Base-by-base conservation (phyloP, 768 basidiomycete genomes). In the Russula sp. region DNA sequence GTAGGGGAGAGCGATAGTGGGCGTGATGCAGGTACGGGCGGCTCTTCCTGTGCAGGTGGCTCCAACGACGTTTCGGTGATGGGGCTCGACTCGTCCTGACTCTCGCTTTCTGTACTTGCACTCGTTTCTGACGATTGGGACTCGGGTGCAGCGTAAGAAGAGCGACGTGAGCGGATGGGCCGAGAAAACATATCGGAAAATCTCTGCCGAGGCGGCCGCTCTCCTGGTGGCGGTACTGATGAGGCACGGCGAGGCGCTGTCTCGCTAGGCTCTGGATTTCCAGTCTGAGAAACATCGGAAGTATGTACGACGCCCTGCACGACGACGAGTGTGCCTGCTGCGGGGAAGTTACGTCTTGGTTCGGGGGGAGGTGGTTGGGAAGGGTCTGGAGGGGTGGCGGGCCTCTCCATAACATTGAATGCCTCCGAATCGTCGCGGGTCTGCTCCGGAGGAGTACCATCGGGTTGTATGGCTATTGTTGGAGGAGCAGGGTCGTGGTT, bases 301-400 rank as follows among this genome's bases (percentile, higher is more conserved):
- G 88, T 89, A 65, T 90, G 88, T 0, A 90, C 88, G 45, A 90
- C 88, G 54, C 89, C 89, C 73, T 91, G 89, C 0, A 91, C 89
- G 40, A 91, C 87, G 31, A 91, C 89, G 3, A 91, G 79, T 2
- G 89, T 89, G 14, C 89, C 88, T 0, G 88, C 84, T 0, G 87
- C 84, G 40, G 87, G 87, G 70, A 88, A 88, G 59, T 80, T 79
- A 22, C 82, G 75, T n/a, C 67, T 45, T 20, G 59, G 51, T 31
- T 60, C 47, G 13, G 67, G 69, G 34, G 72, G 69, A 37, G 71
- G 69, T 40, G 69, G 61, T 55, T 70, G 63, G 27, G 73, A 68
- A 51, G 72, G 57, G 13, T 59, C 53, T 65, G 62, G 50, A 47
- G 56, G 47, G 2, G 63, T 57, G 4, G 63, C 57, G 16, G 65